Conservation (phyloP, 345 rosid genomes). For the Crucihimalaya himalaica region DNA sequence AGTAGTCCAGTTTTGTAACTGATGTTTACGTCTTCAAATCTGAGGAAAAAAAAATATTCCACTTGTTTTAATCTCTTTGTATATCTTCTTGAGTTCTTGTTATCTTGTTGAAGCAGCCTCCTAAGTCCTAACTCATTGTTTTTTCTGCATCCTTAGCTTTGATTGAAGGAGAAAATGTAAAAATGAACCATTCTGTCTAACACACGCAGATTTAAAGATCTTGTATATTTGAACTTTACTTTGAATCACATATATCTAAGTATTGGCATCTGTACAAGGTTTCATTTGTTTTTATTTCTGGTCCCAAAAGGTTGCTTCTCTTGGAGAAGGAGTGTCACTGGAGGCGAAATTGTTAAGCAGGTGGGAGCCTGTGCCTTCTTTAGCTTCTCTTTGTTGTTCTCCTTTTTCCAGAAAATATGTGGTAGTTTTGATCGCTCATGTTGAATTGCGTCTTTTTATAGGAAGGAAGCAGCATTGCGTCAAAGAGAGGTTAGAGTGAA, state of each 20-base stretch:
- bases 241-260: not conserved
- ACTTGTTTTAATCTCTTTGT: slow-evolving; percentile 1
- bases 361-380: slow-evolving; percentile 43
- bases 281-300: slow-evolving; percentile 31
- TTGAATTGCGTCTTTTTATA: slow-evolving; percentile 38
- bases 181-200: not conserved
- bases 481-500: slow-evolving; percentile 73
- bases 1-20: slow-evolving; percentile 7
- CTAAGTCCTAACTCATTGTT: slow-evolving; percentile 17
- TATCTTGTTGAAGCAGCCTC: slow-evolving; percentile 19
- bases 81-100: slow-evolving; percentile 23
- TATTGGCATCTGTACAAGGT: slow-evolving; percentile 25
- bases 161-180: not conserved
- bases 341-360: slow-evolving; percentile 94
- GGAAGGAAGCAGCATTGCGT: slow-evolving; percentile 91
- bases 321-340: slow-evolving; percentile 95
- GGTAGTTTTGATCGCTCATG: slow-evolving; percentile 11
- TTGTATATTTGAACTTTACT: not conserved
- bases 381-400: slow-evolving; percentile 24
- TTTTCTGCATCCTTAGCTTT: not conserved
- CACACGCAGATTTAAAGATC: slow-evolving; percentile 5
- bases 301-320: slow-evolving; percentile 76
- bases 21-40: not conserved
- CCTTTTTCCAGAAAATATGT: slow-evolving; percentile 3
- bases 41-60: not conserved